Base-by-base conservation (phyloP, 116 monocot genomes). In the Cymodocea nodosa region DNA sequence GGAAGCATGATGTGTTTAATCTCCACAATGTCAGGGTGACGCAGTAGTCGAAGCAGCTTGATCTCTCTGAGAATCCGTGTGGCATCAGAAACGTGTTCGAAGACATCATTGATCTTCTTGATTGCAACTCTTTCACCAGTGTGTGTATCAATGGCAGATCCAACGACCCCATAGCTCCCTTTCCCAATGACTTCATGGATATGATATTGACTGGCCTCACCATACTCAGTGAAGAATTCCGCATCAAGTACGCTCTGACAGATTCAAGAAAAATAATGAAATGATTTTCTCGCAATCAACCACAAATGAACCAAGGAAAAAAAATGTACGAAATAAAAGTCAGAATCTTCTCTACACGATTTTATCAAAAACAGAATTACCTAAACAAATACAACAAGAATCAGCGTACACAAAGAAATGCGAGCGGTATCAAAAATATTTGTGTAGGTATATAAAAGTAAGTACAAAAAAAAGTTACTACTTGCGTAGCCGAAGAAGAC, bases 1-100 rank as follows among this genome's bases (percentile, higher is more conserved):
- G 90, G 90, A 64, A 90, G 83, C 83, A 90, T 84, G 52, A 90
- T 86, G 58, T 90, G 90, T 64, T 84, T 90, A 51, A 90, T 90
- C 66, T 90, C 82, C 14, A 90, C 90, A 23, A 90, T 84, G 63
- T 90, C 90, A 30, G 90, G 86, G 71, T 90, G 90, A 2, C 75
- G 74, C 5, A 90, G 80, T 35, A 90, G 56, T 37, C 86, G 67
- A 35, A 90, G 79, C 52, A 90, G 71, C 79, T 90, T 90, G 68
- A 90, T 90, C 73, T 90, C 90, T 62, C 90, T 73, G 4, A 90
- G 64, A 52, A 90, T 90, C 14, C 90, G 83, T 0, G 86, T 86
- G 51, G 90, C 90, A 79, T 90, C 90, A 39, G 90, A 90, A 23
- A 90, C 90, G 76, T 90, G 90, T 62, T 90, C 90, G n/a, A 90